phyloP scores from a whole-genome alignment of 1,284 basidiomycete genomes.

The Anthracocystis panici-leucophaei region DNA sequence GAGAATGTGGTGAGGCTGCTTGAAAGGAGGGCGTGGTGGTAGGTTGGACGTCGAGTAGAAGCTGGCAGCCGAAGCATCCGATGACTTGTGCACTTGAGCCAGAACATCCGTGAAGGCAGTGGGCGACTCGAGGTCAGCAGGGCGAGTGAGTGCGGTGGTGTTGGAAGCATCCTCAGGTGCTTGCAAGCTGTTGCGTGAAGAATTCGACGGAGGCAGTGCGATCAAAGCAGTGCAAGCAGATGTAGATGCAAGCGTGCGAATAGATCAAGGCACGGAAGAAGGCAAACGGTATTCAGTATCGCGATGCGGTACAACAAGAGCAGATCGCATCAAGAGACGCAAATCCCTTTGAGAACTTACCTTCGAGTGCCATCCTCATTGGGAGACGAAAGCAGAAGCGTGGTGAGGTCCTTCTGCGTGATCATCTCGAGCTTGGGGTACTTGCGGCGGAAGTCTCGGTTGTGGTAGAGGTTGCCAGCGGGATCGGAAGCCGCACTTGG shows the following conservation, averaged over 20 bases:
- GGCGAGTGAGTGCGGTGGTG: conserved; percentile 62
- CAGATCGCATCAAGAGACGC: neutral
- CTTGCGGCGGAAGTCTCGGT: conserved; percentile 89
- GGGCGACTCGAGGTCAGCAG: conserved; percentile 62
- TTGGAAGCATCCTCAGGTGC: conserved; percentile 56
- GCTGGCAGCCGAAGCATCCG: conserved; percentile 30
- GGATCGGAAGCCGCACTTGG: conserved; percentile 76
- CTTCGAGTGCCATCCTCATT: conserved; percentile 71
- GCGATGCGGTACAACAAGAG: too few relatives aligned
- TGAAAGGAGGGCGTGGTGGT: conserved; percentile 67
- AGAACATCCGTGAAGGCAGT: conserved; percentile 68
- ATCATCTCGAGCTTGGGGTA: conserved; percentile 80
- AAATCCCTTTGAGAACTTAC: conserved; percentile 27
- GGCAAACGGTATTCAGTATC: neutral
- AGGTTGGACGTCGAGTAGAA: conserved; percentile 63
- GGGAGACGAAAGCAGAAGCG: conserved; percentile 84
- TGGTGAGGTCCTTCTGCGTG: conserved; percentile 72
- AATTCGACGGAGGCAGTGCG: neutral
- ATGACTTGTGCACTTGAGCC: conserved; percentile 62
- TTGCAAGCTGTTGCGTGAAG: conserved; percentile 41
- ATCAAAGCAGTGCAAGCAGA: neutral
- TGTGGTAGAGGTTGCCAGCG: conserved; percentile 77
- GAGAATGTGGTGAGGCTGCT: conserved; percentile 62
- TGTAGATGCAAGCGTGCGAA: neutral
- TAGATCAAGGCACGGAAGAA: neutral